Conservation (phyloP, 1,139 yeast genomes). For the Suhomyces yuchorum region DNA sequence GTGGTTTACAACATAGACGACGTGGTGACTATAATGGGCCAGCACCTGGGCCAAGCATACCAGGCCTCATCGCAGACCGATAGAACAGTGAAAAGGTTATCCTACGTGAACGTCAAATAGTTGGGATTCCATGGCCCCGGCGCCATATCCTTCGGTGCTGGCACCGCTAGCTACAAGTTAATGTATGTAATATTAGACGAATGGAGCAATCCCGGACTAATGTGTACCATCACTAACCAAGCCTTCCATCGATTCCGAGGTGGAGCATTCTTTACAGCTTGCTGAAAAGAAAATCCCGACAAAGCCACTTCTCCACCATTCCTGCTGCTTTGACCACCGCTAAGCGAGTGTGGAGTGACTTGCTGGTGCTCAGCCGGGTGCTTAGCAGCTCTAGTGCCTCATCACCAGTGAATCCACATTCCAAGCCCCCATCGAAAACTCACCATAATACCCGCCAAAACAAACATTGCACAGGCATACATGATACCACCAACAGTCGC, state of each 20-base stretch:
- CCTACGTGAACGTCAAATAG: slow-evolving; percentile 3
- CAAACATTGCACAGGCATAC: too few species aligned
- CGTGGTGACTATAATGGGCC: slow-evolving; percentile 26
- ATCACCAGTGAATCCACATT: too few species aligned
- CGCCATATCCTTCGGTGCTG: not conserved
- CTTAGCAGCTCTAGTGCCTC: too few species aligned
- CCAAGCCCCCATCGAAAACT: too few species aligned
- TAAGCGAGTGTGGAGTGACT: not conserved
- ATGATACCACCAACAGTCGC: too few species aligned
- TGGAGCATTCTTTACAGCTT: not conserved
- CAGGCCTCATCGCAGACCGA: slow-evolving; percentile 2
- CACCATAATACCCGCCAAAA: too few species aligned
- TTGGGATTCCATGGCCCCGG: not conserved
- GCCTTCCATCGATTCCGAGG: not conserved
- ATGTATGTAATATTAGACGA: slow-evolving; percentile 1
- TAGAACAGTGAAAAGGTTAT: slow-evolving; percentile 16
- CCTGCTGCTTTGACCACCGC: not conserved
- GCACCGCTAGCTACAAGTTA: not conserved
- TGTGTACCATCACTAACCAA: not conserved
- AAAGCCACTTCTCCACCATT: not conserved
- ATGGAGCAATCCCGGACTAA: not conserved
- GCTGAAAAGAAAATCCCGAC: too few species aligned
- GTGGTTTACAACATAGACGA: slow-evolving; percentile 26
- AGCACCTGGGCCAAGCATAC: slow-evolving; percentile 15
- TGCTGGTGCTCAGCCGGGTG: too few species aligned